Conservation (phyloP, 345 rosid species). For the Ricinus communis region DNA sequence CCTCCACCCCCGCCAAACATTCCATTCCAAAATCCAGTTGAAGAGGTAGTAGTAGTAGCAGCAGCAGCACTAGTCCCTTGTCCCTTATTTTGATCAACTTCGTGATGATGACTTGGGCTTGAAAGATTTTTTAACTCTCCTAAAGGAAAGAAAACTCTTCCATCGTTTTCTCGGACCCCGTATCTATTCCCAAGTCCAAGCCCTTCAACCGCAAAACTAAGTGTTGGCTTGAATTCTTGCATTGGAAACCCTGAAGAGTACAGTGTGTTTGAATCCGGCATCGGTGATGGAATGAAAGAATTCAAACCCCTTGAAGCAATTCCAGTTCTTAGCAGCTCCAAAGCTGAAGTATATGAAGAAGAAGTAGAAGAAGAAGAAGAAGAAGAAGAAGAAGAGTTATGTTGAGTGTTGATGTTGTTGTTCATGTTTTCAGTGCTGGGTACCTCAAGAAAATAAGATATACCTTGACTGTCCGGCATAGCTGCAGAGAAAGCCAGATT, state of each 20-base stretch:
- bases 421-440: constrained; percentile 24
- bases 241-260: constrained; percentile 39
- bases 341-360: constrained; percentile 38
- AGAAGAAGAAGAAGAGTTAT: constrained; percentile 21
- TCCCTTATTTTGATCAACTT: constrained; percentile 42
- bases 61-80: constrained; percentile 30
- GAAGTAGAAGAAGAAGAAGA: constrained; percentile 21
- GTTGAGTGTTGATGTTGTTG: constrained; percentile 18
- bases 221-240: constrained; percentile 50
- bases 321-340: constrained; percentile 48
- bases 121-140: constrained; percentile 41
- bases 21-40: constrained; percentile 29
- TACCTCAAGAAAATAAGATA: constrained; percentile 28
- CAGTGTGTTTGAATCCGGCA: constrained; percentile 35
- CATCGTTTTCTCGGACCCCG: constrained; percentile 39
- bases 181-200: constrained; percentile 38
- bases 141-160: constrained; percentile 47
- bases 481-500: constrained; percentile 42
- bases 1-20: constrained; percentile 30
- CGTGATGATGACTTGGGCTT: constrained; percentile 19
- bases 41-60: neutral
- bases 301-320: constrained; percentile 37
- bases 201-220: constrained; percentile 47
- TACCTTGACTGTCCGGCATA: constrained; percentile 34
- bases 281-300: constrained; percentile 37